Evolutionary conservation across 768 basidiomycete genomes (phyloP), one percentile per base, ranked within the genome.

Genomic region (Amanita polypyramis): DNA sequence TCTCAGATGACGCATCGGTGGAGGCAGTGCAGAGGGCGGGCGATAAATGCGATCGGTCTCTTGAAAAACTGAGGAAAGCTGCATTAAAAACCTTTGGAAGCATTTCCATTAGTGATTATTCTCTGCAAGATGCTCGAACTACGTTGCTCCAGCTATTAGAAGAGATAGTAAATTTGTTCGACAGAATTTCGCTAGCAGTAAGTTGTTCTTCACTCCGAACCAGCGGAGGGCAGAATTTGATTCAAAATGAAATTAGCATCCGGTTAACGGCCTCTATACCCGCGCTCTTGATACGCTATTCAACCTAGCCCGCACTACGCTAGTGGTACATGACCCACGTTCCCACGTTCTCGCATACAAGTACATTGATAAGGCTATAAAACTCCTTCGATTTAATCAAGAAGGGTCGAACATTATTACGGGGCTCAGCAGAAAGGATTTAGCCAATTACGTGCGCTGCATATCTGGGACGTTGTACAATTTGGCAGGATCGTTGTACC

Each of bases 381-480:
- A 56, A 12, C 60, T 73, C 15, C 56, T 73, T 27, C 12, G 49
- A 52, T 3, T 54, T 62, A 29, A 37, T 56, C 51, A 25, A 43
- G 17, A 49, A 42, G 47, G 49, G 9, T 23, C 43, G 17, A 35
- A 51, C 8, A 14, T n/a, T 15, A 21, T 52, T 1, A 50, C 45
- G 33, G 52, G 57, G 35, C 51, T 54, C 12, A 51, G 51, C 53
- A 40, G 42, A 41, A 29, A 67, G 1, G 64, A 68, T 23, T 54
- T 68, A 3, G 70, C 79, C 0, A 83, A 84, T 45, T 79, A 76
- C 51, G 56, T 74, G 2, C 79, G 86, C 12, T 88, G 84, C 54
- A 64, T 84, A 7, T 85, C 84, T 5, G 84, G 82, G 4, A 79
- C 79, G 2, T 79, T 80, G 53, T 77, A 88, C 53, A 82, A 84